A percentile compares a stretch with the other conserved stretches of the same genome.
phyloP scores from a whole-genome alignment of 2,329 filamentous ascomycete species.

The Venturia effusa region DNA sequence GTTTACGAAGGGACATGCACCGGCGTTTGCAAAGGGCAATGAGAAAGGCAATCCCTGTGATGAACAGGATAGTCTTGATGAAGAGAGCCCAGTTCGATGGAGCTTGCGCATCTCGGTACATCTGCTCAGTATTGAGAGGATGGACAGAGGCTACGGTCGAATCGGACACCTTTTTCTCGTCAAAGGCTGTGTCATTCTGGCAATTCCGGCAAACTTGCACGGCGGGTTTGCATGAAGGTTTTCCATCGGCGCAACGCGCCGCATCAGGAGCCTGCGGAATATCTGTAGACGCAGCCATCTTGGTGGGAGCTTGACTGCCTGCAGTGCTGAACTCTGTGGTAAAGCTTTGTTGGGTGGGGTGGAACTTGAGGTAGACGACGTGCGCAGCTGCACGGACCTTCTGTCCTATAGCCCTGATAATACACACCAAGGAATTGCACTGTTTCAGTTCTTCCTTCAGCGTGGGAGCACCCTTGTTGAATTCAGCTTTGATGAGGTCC shows the following conservation, averaged over 20 bases:
- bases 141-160: not conserved
- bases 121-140: not conserved
- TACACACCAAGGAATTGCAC: constrained; percentile 33
- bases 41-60: constrained; percentile 34
- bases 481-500: constrained; percentile 21
- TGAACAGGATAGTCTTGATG: constrained; percentile 32
- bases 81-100: constrained; percentile 27
- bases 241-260: not conserved
- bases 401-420: constrained; percentile 27
- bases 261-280: not conserved
- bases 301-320: constrained; percentile 5
- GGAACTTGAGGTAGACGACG: constrained; percentile 21
- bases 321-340: not conserved
- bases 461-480: constrained; percentile 21
- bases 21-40: constrained; percentile 35
- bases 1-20: constrained; percentile 34
- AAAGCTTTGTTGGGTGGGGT: constrained; percentile 14
- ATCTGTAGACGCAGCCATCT: not conserved
- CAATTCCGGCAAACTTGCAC: not conserved
- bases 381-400: constrained; percentile 25
- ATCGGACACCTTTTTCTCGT: not conserved
- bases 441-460: constrained; percentile 29
- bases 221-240: not conserved
- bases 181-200: not conserved
- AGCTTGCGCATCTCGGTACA: constrained; percentile 13